These are phyloP conservation scores for Globisporangium nagaii DNA, from an alignment of 352 stramenopile genomes.

Conservation along the genomic window DNA sequence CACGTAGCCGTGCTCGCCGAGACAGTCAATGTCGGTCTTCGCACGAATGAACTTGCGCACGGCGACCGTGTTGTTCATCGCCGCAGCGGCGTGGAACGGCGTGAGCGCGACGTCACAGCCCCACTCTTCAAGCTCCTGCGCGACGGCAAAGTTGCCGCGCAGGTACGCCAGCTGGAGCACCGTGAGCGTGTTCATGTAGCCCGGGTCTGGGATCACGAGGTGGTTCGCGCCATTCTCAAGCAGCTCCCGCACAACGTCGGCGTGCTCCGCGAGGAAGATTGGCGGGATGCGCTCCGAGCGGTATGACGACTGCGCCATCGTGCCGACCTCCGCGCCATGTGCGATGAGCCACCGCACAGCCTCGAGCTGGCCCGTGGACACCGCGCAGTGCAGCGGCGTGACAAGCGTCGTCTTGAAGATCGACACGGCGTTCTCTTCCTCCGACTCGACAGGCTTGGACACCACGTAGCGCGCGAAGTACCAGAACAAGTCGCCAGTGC, in stretches of 20 bases:
- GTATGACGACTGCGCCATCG: slow-evolving; percentile 53
- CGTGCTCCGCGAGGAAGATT: slow-evolving; percentile 70
- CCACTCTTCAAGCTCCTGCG: slow-evolving; percentile 73
- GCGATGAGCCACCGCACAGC: slow-evolving; percentile 66
- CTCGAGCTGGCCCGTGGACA: slow-evolving; percentile 61
- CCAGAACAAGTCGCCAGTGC: slow-evolving; percentile 77
- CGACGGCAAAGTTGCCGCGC: slow-evolving; percentile 69
- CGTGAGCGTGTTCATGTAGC: slow-evolving; percentile 78
- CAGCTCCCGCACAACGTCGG: slow-evolving; percentile 54
- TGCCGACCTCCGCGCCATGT: slow-evolving; percentile 46
- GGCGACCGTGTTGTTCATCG: slow-evolving; percentile 39
- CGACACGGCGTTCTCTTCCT: slow-evolving; percentile 64
- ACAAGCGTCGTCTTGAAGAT: slow-evolving; percentile 84
- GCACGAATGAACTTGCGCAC: slow-evolving; percentile 67
- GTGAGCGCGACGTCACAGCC: slow-evolving; percentile 76
- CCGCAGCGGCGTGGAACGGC: slow-evolving; percentile 66
- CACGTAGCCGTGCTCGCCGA: slow-evolving; percentile 78
- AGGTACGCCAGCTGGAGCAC: slow-evolving; percentile 75
- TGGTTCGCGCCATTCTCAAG: slow-evolving; percentile 62
- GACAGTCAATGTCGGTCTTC: slow-evolving; percentile 50
- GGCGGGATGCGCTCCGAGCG: slow-evolving; percentile 67
- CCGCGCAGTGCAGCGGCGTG: slow-evolving; percentile 73
- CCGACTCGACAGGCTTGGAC: slow-evolving; percentile 29
- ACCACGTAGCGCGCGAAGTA: slow-evolving; percentile 76
- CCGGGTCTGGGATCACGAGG: slow-evolving; percentile 62